Percentiles rank a stretch among this genome's conserved stretches.
phyloP scores from a whole-genome alignment of 2,329 filamentous ascomycete species.

The Fusarium sp. region DNA sequence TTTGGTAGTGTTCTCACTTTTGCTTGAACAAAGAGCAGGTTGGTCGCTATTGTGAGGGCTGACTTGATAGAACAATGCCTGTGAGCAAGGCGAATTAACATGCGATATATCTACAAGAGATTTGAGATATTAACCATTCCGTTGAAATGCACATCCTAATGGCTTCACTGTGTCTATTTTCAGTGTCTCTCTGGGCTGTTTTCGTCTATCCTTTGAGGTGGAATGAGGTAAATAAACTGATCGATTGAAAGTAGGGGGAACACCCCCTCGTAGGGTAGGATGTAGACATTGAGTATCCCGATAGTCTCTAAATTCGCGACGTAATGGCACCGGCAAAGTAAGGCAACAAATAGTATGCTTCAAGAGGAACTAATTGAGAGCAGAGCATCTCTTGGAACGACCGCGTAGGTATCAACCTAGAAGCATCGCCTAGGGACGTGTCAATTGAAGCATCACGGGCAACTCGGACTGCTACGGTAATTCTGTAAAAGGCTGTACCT shows the following conservation, averaged over 20 bases:
- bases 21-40: not conserved
- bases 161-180: not conserved
- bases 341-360: not conserved
- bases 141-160: not conserved
- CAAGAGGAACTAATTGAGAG: not conserved
- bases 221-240: not conserved
- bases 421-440: fast-evolving
- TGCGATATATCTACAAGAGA: not conserved
- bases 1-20: not conserved
- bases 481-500: not conserved
- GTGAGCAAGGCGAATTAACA: not conserved
- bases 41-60: not conserved
- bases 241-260: not conserved
- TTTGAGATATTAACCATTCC: not conserved
- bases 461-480: not conserved
- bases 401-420: not conserved
- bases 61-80: not conserved
- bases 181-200: not conserved
- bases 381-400: not conserved
- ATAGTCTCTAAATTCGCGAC: not conserved
- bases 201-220: not conserved
- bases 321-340: not conserved
- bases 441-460: not conserved
- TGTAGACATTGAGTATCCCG: not conserved
- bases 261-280: not conserved